Evolutionary conservation across 805 yeast genomes (phyloP), one percentile per base, ranked within the genome.

Genomic region (Ogataea paradorogensis): DNA sequence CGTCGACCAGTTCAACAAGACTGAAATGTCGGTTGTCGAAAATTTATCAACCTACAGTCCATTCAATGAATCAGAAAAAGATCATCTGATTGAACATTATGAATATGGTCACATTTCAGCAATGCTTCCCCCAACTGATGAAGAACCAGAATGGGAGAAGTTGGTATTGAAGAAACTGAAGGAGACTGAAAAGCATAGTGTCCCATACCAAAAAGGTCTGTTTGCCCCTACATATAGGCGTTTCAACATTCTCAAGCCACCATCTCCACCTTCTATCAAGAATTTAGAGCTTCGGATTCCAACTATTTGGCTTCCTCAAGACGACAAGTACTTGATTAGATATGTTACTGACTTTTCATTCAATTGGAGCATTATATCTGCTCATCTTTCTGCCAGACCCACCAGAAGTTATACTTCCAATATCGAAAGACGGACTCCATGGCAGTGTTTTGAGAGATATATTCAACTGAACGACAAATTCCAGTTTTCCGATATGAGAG

Each of bases 361-460:
- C 67, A 93, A 93, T 58, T 93, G 99, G 99, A 89, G 82, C 45
- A 74, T 90, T 35, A 87, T 93, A 15, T 80, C 96, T 3, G 84
- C 90, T 6, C 86, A 84, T 56, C 67, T 93, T 59, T 74, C 84
- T 31, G 73, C 82, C 2, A 70, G 74, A 35, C 76, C 88, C 2
- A 76, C 87, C 0, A 71, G 78, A 48, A 76, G 82, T 10, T 89
- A 87, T 59, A 76, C 80, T 27, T 84, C 98, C 1, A 89, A 87
- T 55, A 87, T 89, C 42, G 98, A 93, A 61, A 76, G 97, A 55
- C 75, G 99, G 55, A 93, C 98, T 0, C 95, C 99, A 0, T 93
- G 99, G 99, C 98, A 91, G 60, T 91, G 98, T 60, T 93, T 93
- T 66, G 99, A 93, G 62, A 70, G 99, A 50, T 93, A 91, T 69